These are phyloP conservation scores for Cladorrhinum samala DNA, from an alignment of 495 filamentous ascomycete genomes.

Conservation along the genomic window DNA sequence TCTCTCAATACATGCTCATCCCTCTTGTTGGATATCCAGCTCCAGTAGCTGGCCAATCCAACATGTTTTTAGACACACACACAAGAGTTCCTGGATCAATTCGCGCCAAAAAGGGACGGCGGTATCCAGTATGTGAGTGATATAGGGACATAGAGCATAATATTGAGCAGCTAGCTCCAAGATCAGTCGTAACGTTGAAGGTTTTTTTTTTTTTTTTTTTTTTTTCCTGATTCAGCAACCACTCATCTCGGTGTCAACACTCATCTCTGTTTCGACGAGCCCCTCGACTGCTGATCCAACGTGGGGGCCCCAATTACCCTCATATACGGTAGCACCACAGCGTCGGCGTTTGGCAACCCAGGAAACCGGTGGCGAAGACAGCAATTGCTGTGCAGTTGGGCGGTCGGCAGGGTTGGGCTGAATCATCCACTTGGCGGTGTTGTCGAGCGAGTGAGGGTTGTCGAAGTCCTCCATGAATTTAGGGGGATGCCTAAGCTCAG, in stretches of 20 bases:
- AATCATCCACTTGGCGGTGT: constrained; percentile 86
- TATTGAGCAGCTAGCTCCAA: constrained; percentile 18
- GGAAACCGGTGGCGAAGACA: constrained; percentile 58
- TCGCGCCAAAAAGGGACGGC: constrained; percentile 19
- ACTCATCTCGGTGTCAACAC: constrained; percentile 43
- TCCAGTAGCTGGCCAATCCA: constrained; percentile 23
- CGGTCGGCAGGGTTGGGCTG: constrained; percentile 64
- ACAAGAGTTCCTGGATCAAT: constrained; percentile 20
- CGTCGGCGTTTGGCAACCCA: constrained; percentile 72
- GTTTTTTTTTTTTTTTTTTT: too few relatives aligned
- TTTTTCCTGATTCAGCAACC: constrained; percentile 43
- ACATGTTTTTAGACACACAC: constrained; percentile 20
- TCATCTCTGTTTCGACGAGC: constrained; percentile 43
- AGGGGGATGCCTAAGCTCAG: constrained; percentile 71
- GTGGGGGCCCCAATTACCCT: constrained; percentile 87
- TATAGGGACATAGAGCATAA: constrained; percentile 19
- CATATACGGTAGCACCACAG: constrained; percentile 83
- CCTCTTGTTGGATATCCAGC: constrained; percentile 25
- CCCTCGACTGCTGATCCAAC: constrained; percentile 17
- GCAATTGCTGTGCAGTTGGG: constrained; percentile 66
- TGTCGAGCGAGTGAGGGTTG: constrained; percentile 68
- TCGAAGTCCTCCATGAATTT: constrained; percentile 73
- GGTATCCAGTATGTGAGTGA: constrained; percentile 33
- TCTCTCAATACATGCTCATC: constrained; percentile 16
- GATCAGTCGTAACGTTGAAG: constrained; percentile 6